Evolutionary conservation across 192 early-diverging fungal genomes (phyloP).

Genomic region (Coemansia sp.): DNA sequence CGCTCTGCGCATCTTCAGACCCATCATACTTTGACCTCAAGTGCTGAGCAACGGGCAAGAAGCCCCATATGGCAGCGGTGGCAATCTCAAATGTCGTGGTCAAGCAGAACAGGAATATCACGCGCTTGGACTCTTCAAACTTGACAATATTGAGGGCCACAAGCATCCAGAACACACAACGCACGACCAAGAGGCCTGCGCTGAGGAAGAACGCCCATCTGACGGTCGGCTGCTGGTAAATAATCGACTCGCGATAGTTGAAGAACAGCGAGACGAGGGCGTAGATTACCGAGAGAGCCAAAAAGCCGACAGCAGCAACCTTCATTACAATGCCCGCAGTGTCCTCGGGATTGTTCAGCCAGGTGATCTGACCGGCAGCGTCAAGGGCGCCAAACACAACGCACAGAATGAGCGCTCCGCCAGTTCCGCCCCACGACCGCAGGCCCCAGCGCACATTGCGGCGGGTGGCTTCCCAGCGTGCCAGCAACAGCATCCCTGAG

Average conservation of each 20-base stretch:
- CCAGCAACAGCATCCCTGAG: constrained; percentile 28
- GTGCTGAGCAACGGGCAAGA: constrained; percentile 25
- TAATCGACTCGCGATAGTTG: constrained; percentile 21
- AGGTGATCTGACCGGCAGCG: constrained; percentile 48
- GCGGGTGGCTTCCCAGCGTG: constrained; percentile 38
- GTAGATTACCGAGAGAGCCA: constrained; percentile 21
- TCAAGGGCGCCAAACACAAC: constrained; percentile 44
- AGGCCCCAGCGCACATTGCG: constrained; percentile 28
- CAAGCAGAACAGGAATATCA: constrained; percentile 45
- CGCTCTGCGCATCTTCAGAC: constrained; percentile 6
- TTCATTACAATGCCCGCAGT: constrained; percentile 24
- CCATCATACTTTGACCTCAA: constrained; percentile 13
- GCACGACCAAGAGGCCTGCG: constrained; percentile 13
- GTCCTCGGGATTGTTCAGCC: constrained; percentile 45
- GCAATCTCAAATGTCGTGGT: constrained; percentile 30
- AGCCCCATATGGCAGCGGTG: constrained; percentile 23
- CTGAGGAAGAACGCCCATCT: constrained; percentile 36
- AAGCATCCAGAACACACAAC: constrained; percentile 52
- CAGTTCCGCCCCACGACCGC: constrained; percentile 30
- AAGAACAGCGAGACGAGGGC: constrained; percentile 20
- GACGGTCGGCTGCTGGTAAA: constrained; percentile 46
- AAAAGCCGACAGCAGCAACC: constrained; percentile 35
- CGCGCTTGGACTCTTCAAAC: constrained; percentile 34
- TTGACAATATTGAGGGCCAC: constrained; percentile 27
- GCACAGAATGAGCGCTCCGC: constrained; percentile 22